Conservation (phyloP, 2,329 filamentous ascomycete genomes). For the Pseudocercospora musae region DNA sequence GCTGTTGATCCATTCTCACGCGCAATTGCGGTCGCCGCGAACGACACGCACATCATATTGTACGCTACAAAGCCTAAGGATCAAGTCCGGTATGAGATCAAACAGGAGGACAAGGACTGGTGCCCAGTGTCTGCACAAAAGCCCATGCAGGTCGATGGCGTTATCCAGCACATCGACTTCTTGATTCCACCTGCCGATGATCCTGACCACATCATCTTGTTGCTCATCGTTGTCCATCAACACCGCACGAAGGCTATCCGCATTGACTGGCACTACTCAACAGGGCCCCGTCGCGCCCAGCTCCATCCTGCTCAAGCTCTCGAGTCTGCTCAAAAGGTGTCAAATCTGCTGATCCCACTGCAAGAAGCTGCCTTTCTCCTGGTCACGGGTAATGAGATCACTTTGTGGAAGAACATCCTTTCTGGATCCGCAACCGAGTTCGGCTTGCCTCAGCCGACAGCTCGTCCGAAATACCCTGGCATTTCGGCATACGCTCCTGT, state of each 20-base stretch:
- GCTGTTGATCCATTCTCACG: constrained; percentile 71
- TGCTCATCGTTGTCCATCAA: constrained; percentile 56
- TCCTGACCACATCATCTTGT: constrained; percentile 68
- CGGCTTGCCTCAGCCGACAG: constrained; percentile 7
- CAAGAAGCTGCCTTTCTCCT: constrained; percentile 41
- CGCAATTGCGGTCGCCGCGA: constrained; percentile 65
- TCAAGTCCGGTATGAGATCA: constrained; percentile 52
- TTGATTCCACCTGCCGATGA: constrained; percentile 68
- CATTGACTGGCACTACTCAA: constrained; percentile 32
- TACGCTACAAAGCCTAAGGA: constrained; percentile 63
- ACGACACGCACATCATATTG: constrained; percentile 67
- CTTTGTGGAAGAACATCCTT: constrained; percentile 40
- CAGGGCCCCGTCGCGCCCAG: constrained; percentile 21
- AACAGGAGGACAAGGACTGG: constrained; percentile 43
- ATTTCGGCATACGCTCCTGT: constrained; percentile 26
- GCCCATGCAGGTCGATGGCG: constrained; percentile 55
- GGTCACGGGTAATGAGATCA: constrained; percentile 38
- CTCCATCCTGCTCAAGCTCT: constrained; percentile 27
- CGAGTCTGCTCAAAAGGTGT: constrained; percentile 23
- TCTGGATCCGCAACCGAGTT: constrained; percentile 36
- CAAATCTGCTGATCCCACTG: constrained; percentile 42
- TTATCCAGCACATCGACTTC: constrained; percentile 86
- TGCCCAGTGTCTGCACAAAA: constrained; percentile 58
- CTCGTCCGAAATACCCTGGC: constrained; percentile 20
- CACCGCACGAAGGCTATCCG: constrained; percentile 41